Evolutionary conservation across 768 basidiomycete genomes (phyloP).

Genomic region (Boletales sp.): DNA sequence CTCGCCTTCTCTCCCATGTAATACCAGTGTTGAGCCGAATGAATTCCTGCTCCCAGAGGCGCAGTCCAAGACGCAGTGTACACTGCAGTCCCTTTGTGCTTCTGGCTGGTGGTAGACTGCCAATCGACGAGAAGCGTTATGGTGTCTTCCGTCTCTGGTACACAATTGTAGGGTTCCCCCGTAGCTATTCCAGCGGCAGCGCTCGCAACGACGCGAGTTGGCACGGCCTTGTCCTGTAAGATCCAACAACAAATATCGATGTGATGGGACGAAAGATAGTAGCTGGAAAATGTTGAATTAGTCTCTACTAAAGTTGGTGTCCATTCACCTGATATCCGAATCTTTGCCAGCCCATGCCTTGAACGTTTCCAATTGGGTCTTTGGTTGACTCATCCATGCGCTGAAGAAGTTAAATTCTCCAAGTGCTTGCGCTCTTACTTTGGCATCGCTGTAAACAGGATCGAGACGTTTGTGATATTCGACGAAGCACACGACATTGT

Average conservation of each 20-base stretch:
- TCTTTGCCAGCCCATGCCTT: slow-evolving; percentile 94
- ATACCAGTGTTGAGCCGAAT: slow-evolving; percentile 91
- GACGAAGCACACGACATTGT: slow-evolving; percentile 87
- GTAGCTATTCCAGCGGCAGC: slow-evolving; percentile 91
- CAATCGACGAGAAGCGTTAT: slow-evolving; percentile 94
- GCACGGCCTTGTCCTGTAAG: slow-evolving; percentile 68
- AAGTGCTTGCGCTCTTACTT: slow-evolving; percentile 65
- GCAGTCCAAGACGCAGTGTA: slow-evolving; percentile 97
- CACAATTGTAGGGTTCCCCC: slow-evolving; percentile 83
- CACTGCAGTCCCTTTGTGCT: slow-evolving; percentile 80
- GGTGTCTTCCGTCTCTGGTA: slow-evolving; percentile 86
- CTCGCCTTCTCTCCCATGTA: slow-evolving; percentile 89
- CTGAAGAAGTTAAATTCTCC: slow-evolving; percentile 96
- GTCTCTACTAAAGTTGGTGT: background rate
- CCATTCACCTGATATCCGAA: slow-evolving; percentile 76
- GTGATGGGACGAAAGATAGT: slow-evolving; percentile 94
- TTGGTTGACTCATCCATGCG: slow-evolving; percentile 98
- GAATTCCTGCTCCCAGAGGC: slow-evolving; percentile 84
- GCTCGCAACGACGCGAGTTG: slow-evolving; percentile 85
- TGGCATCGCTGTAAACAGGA: slow-evolving; percentile 91
- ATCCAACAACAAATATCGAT: slow-evolving; percentile 90
- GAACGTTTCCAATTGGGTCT: slow-evolving; percentile 92
- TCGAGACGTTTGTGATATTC: slow-evolving; percentile 93
- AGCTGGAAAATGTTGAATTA: slow-evolving; percentile 40
- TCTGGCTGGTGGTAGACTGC: slow-evolving; percentile 73